These are phyloP conservation scores for Colletotrichum eremochloae DNA, from an alignment of 2,329 filamentous ascomycete genomes.

Conservation along the genomic window DNA sequence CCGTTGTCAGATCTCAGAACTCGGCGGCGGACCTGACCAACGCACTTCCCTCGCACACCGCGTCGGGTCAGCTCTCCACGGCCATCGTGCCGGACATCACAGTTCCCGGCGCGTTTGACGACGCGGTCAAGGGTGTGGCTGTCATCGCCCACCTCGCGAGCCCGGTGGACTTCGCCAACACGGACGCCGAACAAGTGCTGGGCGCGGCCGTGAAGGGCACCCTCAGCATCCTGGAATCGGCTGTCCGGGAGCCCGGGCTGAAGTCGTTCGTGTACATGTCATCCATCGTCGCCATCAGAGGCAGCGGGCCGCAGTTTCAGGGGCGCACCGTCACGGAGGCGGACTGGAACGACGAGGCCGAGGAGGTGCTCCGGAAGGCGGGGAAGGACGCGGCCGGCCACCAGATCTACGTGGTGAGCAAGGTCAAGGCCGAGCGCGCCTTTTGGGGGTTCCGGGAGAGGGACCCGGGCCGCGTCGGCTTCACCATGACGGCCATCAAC, in stretches of 20 bases:
- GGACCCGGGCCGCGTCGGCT: slow-evolving; percentile 45
- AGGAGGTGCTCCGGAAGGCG: slow-evolving; percentile 47
- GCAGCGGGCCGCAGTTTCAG: slow-evolving; percentile 17
- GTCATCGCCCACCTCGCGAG: slow-evolving; percentile 61
- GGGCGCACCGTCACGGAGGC: slow-evolving; percentile 42
- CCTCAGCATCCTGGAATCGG: slow-evolving; percentile 56
- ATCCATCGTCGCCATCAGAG: slow-evolving; percentile 43
- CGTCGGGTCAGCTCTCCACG: slow-evolving; percentile 43
- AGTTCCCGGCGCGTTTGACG: slow-evolving; percentile 51
- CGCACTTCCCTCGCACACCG: slow-evolving; percentile 43
- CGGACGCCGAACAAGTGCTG: slow-evolving; percentile 59
- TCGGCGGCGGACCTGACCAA: slow-evolving; percentile 42
- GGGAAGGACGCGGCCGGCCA: slow-evolving; percentile 37
- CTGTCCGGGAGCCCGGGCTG: slow-evolving; percentile 54
- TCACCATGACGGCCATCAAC: slow-evolving; percentile 44
- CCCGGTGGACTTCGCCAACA: slow-evolving; percentile 53
- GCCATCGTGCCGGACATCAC: slow-evolving; percentile 53
- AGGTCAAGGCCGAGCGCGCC: slow-evolving; percentile 49
- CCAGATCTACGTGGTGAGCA: slow-evolving; percentile 50
- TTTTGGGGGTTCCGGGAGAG: slow-evolving; percentile 49
- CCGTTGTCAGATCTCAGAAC: slow-evolving; percentile 51
- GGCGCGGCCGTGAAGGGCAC: slow-evolving; percentile 53
- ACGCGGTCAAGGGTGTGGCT: slow-evolving; percentile 52
- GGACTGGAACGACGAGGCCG: slow-evolving; percentile 51
- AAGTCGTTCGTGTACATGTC: slow-evolving; percentile 51